Base-by-base conservation (phyloP, 148 eudicot genomes). In the Vaccinium myrtillus region DNA sequence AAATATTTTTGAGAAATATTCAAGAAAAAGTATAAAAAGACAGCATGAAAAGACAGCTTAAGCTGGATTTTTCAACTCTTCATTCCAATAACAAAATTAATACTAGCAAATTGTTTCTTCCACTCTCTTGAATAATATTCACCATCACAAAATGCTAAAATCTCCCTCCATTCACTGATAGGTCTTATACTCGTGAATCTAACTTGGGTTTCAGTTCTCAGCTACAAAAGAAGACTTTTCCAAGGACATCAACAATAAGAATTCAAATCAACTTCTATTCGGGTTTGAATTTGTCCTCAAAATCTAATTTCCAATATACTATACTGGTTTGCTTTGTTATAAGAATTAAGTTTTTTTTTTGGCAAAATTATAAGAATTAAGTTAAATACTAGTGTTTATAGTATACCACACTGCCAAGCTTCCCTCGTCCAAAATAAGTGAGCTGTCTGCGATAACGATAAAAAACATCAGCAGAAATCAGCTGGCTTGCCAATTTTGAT, bases 401-500 rank as follows among this genome's bases (percentile, higher is more conserved):
- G 30, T 23, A 23, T 23, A n/a, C 36, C 30, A 15, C 73, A 27
- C 73, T 12, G 30, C 73, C 13, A 25, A 67, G 15, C 71, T 65
- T 65, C 30, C 71, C 32, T 8, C 6, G 13, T n/a, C 71, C 32
- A 23, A 12, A 65, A 63, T 63, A 21, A 65, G 32, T 65, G 30
- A 25, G 73, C 18, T 30, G 74, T 69, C 74, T 5, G 2, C 2
- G 3, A 2, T 8, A 39, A 39, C 4, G 12, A 43, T 74, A 4
- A 4, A 15, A 39, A 36, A 23, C 12, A 85, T 87, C 63, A 87
- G 82, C 81, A 79, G 84, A 93, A 92, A 84, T 94, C 93, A 43
- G 76, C 89, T 14, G 94, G 94, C 69, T 90, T 94, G 85, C 93
- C 94, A 78, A 92, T 86, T 85, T 90, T 89, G 79, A 92, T 91